Conservation (phyloP, 176 grass and related monocot genomes). For the Aegilops umbellulata region DNA sequence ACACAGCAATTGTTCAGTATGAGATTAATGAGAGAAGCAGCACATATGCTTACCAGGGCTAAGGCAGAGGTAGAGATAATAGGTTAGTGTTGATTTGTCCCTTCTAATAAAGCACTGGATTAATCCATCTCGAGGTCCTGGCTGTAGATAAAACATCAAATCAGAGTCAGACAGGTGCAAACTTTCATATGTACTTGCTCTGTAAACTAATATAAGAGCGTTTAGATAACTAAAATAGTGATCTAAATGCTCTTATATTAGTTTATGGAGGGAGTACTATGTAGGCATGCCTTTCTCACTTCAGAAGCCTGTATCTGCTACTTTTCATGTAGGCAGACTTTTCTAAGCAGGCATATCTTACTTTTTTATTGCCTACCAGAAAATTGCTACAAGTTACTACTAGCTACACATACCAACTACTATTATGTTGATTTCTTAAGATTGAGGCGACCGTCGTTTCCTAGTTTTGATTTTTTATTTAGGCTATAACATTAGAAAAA, state of each 20-base stretch:
- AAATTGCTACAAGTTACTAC: neutral
- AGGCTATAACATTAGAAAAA: neutral
- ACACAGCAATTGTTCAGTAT: conserved; percentile 13
- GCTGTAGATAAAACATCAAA: conserved; percentile 44
- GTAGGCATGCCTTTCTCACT: neutral
- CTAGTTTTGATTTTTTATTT: neutral
- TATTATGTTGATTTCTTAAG: neutral
- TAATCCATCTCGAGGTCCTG: conserved; percentile 67
- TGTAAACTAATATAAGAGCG: no score
- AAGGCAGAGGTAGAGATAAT: conserved; percentile 81
- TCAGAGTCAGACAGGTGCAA: conserved; percentile 14
- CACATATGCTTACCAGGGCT: conserved; percentile 58
- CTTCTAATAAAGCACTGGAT: conserved; percentile 88
- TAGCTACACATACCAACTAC: neutral
- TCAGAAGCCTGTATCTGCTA: neutral
- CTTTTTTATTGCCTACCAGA: neutral
- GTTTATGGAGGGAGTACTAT: no score
- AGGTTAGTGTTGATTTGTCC: conserved; percentile 77
- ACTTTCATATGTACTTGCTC: conserved; percentile 4
- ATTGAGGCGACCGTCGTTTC: neutral
- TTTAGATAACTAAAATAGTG: no score
- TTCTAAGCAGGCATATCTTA: neutral
- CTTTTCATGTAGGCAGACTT: neutral
- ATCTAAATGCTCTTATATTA: no score
- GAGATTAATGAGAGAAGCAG: conserved; percentile 15